Evolutionary conservation across 2,329 filamentous ascomycete species (phyloP).

Genomic region (Calonectria pseudoturangicola): DNA sequence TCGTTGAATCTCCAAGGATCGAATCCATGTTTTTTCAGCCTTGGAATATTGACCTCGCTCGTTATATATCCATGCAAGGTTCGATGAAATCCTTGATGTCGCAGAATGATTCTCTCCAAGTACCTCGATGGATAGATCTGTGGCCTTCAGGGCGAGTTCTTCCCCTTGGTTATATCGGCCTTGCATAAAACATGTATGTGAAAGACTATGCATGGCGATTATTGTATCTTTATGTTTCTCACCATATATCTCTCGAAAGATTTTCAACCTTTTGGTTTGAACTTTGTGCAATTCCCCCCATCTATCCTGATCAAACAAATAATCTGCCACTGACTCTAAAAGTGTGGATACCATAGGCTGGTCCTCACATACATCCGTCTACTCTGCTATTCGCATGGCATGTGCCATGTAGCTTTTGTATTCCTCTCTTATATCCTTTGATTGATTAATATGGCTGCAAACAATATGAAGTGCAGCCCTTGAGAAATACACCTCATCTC

Average conservation of each 20-base stretch:
- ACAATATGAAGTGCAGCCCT: constrained; percentile 50
- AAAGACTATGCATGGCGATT: too few relatives aligned
- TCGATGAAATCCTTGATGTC: too few relatives aligned
- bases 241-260: neutral
- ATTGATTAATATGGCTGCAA: constrained; percentile 46
- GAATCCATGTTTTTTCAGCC: too few relatives aligned
- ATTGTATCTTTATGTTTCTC: too few relatives aligned
- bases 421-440: constrained; percentile 42
- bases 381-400: constrained; percentile 50
- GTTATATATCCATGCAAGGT: too few relatives aligned
- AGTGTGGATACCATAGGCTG: constrained; percentile 39
- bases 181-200: too few relatives aligned
- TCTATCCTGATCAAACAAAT: constrained; percentile 50
- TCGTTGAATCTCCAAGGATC: too few relatives aligned
- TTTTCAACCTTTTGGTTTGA: neutral
- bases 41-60: too few relatives aligned
- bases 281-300: constrained; percentile 29
- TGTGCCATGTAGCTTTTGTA: constrained; percentile 57
- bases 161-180: too few relatives aligned
- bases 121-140: too few relatives aligned
- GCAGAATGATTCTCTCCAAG: too few relatives aligned
- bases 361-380: constrained; percentile 48
- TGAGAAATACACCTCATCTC: constrained; percentile 48
- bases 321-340: constrained; percentile 45
- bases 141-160: too few relatives aligned